These are phyloP conservation scores for Oldenlandia corymbosa DNA, from an alignment of 257 asterid species.

Conservation along the genomic window DNA sequence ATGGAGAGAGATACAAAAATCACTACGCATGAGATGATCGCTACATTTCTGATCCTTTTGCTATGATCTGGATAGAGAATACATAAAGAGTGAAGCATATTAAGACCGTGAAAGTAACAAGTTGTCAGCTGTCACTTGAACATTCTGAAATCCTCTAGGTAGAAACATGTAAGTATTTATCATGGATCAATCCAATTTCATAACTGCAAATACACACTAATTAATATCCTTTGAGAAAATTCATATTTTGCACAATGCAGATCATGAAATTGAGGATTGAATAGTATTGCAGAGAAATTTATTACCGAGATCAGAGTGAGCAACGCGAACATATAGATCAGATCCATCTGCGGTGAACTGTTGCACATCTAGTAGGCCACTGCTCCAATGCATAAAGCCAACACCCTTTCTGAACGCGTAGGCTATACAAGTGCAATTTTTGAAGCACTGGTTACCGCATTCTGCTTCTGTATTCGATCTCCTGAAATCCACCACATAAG, in stretches of 20 bases:
- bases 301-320: conserved; percentile 44
- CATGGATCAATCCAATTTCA: too few relatives aligned
- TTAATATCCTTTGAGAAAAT: neutral
- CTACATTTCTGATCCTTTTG: conserved; percentile 19
- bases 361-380: conserved; percentile 34
- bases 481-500: conserved; percentile 23
- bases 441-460: conserved; percentile 39
- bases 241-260: neutral
- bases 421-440: conserved; percentile 23
- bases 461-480: conserved; percentile 12
- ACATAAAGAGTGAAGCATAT: neutral
- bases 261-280: neutral
- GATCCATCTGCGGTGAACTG: conserved; percentile 31
- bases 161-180: too few relatives aligned
- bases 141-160: too few relatives aligned
- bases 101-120: too few relatives aligned
- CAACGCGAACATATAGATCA: conserved; percentile 40
- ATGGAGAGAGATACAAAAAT: conserved; percentile 21
- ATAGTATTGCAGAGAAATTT: neutral
- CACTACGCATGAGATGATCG: conserved; percentile 18
- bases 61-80: conserved; percentile 18
- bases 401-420: conserved; percentile 18
- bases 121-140: too few relatives aligned
- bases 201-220: too few relatives aligned
- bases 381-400: conserved; percentile 31